These are phyloP conservation scores for Gypsophila paniculata DNA, from an alignment of 179 eudicot species.

Conservation along the genomic window DNA sequence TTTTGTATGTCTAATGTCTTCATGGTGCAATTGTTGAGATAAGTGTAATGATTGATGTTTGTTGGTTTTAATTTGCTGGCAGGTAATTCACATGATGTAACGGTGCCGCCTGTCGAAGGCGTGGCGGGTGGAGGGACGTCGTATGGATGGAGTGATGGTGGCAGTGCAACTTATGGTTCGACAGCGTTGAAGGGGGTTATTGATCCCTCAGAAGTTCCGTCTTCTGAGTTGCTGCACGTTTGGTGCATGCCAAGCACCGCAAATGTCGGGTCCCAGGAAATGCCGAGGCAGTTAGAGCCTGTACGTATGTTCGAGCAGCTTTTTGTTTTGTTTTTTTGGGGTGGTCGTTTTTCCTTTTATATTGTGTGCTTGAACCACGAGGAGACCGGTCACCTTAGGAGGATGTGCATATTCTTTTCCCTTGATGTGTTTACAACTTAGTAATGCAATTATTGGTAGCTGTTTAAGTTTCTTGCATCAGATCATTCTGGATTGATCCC, in stretches of 20 bases:
- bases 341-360: neutral
- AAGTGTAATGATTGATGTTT: neutral
- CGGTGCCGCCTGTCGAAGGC: constrained; percentile 86
- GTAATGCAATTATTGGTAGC: neutral
- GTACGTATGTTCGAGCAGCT: constrained; percentile 37
- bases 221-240: constrained; percentile 71
- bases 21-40: constrained; percentile 4
- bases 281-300: constrained; percentile 71
- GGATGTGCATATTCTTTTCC: neutral
- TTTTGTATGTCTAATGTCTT: neutral
- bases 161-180: constrained; percentile 37
- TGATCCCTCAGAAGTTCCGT: constrained; percentile 69
- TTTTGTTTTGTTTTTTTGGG: neutral
- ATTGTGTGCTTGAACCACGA: constrained; percentile 7
- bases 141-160: constrained; percentile 75
- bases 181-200: constrained; percentile 48
- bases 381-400: neutral
- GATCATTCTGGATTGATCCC: neutral
- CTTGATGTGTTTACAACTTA: neutral
- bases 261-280: constrained; percentile 81
- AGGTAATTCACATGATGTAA: constrained; percentile 53
- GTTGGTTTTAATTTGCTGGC: neutral
- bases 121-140: constrained; percentile 96
- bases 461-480: neutral
- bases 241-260: constrained; percentile 98